A percentile compares a stretch with the other conserved stretches of the same genome.
These are phyloP conservation scores for Lactarius sp. DNA, from an alignment of 768 basidiomycete species.

Conservation along the genomic window DNA sequence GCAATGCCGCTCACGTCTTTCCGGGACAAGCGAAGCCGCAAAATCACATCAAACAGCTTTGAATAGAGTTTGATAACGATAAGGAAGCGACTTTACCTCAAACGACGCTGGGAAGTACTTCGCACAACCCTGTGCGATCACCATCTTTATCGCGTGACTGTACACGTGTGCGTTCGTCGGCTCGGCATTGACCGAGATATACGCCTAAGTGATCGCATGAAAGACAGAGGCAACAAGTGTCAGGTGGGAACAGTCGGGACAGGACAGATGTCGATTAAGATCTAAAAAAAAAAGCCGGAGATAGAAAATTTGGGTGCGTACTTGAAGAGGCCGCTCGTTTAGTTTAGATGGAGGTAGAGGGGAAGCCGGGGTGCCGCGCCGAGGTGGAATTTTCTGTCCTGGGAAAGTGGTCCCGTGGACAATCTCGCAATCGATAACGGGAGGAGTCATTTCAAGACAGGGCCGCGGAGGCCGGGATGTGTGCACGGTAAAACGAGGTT, in stretches of 20 bases:
- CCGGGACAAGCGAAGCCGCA: not conserved
- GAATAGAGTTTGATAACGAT: too few species aligned
- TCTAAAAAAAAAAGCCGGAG: not conserved
- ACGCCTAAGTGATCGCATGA: not conserved
- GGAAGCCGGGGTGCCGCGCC: conserved; percentile 4
- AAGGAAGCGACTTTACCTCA: too few species aligned
- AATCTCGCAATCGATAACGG: conserved; percentile 13
- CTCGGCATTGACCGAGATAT: conserved; percentile 1
- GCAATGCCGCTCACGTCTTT: not conserved
- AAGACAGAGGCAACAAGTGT: not conserved
- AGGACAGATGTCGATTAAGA: not conserved
- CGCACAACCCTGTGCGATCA: too few species aligned
- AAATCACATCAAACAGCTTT: too few species aligned
- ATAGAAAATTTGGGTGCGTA: not conserved
- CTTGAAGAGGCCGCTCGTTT: conserved; percentile 3
- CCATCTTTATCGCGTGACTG: conserved; percentile 10
- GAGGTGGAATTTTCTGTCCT: conserved; percentile 7
- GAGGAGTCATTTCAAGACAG: not conserved
- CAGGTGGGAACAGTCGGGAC: not conserved
- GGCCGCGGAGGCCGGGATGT: conserved; percentile 13
- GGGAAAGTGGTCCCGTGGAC: not conserved
- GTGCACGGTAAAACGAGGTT: conserved; percentile 18
- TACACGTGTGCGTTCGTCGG: not conserved
- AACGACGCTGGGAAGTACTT: too few species aligned
- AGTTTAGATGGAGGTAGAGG: conserved; percentile 22